Percentiles rank a stretch among this genome's conserved stretches.
Conservation (phyloP, 495 filamentous ascomycete genomes). For the Trichoderma orchidacearum region DNA sequence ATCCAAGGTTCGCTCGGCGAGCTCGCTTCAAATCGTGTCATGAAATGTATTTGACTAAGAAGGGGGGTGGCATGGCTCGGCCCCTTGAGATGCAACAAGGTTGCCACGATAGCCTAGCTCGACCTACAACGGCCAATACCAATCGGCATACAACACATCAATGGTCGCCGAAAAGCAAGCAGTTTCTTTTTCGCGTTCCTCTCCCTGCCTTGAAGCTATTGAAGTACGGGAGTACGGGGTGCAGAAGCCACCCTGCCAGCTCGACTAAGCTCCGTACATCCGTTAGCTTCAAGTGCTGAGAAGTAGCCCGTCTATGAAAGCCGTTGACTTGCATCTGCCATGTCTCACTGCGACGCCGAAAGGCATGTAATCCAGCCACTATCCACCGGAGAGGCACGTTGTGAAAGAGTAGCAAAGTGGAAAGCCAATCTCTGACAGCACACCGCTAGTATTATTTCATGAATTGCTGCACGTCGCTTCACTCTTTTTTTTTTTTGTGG, state of each 20-base stretch:
- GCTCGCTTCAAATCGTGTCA: too few relatives aligned
- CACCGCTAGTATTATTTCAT: background rate
- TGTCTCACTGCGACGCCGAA: background rate
- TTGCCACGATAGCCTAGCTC: too few relatives aligned
- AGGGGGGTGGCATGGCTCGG: too few relatives aligned
- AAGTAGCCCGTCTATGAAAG: too few relatives aligned
- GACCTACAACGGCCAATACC: background rate
- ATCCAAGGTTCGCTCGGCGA: too few relatives aligned
- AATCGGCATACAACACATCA: too few relatives aligned
- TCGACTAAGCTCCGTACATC: too few relatives aligned
- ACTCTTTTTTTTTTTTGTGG: background rate
- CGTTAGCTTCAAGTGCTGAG: too few relatives aligned
- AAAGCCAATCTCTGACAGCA: background rate
- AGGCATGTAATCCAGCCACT: background rate
- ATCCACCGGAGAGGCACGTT: background rate
- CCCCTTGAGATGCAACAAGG: too few relatives aligned
- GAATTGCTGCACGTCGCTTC: background rate
- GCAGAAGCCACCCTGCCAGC: too few relatives aligned
- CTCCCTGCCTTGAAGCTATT: background rate
- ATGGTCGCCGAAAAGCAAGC: background rate
- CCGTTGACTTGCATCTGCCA: background rate
- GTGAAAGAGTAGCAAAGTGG: background rate
- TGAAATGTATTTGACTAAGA: too few relatives aligned
- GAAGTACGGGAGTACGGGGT: too few relatives aligned
- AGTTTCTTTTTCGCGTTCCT: background rate